Evolutionary conservation across 306 rosid genomes (phyloP).

Genomic region (Oxytropis ochrocephala): DNA sequence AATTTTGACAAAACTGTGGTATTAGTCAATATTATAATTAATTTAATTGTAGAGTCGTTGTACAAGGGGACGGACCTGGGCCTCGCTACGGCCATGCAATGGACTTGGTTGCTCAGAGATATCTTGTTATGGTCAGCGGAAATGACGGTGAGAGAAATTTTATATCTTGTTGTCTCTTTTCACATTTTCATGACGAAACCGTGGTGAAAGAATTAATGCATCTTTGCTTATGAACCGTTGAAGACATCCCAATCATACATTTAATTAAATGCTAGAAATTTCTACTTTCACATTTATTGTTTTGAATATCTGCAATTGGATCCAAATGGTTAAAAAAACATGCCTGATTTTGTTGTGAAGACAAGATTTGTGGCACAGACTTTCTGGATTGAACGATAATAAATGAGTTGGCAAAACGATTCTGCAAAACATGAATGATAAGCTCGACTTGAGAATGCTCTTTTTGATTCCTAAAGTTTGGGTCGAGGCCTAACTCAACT

Average conservation of each 20-base stretch:
- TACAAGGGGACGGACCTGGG: slow-evolving; percentile 98
- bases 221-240: background rate
- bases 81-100: slow-evolving; percentile 99
- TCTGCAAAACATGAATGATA: slow-evolving; percentile 3
- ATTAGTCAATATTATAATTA: slow-evolving; percentile 7
- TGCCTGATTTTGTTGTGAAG: background rate
- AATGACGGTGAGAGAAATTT: slow-evolving; percentile 75
- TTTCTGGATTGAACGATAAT: background rate
- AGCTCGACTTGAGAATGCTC: background rate
- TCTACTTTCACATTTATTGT: background rate
- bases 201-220: background rate
- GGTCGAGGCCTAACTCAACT: too few species aligned
- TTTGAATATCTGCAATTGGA: background rate
- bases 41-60: slow-evolving; percentile 68
- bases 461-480: background rate
- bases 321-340: background rate
- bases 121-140: slow-evolving; percentile 91
- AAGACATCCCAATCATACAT: background rate
- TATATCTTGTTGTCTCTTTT: background rate
- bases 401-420: background rate
- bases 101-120: slow-evolving; percentile 99
- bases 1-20: background rate
- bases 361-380: background rate
- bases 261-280: background rate
- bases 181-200: background rate